Evolutionary conservation across 257 asterid species (phyloP).

Genomic region (Solanum tarijense): DNA sequence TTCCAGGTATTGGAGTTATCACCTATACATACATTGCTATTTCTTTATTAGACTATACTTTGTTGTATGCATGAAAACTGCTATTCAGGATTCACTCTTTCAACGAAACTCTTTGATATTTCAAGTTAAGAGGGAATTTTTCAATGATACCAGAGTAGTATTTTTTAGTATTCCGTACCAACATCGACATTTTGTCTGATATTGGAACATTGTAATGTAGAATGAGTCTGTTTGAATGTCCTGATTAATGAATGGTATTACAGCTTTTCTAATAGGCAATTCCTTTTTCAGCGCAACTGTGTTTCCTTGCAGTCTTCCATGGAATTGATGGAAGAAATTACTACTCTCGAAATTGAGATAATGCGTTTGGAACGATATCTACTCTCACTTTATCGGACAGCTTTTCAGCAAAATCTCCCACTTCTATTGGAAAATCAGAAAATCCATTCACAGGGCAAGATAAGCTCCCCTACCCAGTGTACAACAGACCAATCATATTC

Average conservation of each 20-base stretch:
- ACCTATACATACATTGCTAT: neutral
- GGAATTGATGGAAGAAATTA: slow-evolving; percentile 64
- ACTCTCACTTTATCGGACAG: slow-evolving; percentile 63
- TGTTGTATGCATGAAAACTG: neutral
- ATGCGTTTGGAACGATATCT: slow-evolving; percentile 56
- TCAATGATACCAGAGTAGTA: no score
- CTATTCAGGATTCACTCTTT: neutral
- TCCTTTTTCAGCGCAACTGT: neutral
- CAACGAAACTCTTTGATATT: neutral
- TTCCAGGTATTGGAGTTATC: slow-evolving; percentile 13
- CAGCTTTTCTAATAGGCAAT: neutral
- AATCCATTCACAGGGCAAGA: slow-evolving; percentile 8
- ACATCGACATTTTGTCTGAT: neutral
- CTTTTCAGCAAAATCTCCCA: slow-evolving; percentile 45
- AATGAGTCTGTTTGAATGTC: neutral
- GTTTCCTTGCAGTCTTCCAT: slow-evolving; percentile 41
- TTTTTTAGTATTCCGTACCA: neutral
- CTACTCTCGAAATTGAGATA: slow-evolving; percentile 62
- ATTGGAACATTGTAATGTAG: neutral
- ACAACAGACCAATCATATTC: slow-evolving; percentile 16
- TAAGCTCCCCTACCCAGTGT: slow-evolving; percentile 12
- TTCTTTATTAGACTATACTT: neutral
- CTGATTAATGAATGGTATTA: neutral
- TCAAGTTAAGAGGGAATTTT: neutral
- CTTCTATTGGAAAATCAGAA: slow-evolving; percentile 11